Conservation (phyloP, 768 basidiomycete genomes). For the Suillus brevipes region DNA sequence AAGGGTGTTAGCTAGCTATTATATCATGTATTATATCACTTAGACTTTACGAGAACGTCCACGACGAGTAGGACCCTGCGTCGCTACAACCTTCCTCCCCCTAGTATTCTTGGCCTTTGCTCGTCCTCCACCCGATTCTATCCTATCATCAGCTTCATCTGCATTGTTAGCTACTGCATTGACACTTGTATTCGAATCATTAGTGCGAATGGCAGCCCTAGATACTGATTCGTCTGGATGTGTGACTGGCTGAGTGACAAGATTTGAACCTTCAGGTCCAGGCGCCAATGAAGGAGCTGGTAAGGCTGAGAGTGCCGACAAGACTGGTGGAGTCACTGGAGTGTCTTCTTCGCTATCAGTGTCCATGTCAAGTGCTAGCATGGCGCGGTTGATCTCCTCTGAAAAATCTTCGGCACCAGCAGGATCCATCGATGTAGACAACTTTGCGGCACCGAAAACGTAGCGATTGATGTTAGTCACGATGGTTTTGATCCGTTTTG, state of each 20-base stretch:
- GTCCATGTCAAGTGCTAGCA: not conserved
- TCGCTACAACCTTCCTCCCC: not conserved
- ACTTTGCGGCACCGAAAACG: too few relatives aligned
- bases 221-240: not conserved
- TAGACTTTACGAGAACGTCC: conserved; percentile 6
- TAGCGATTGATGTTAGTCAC: too few relatives aligned
- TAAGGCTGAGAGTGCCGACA: not conserved
- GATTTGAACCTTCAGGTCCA: not conserved
- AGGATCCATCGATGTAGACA: too few relatives aligned
- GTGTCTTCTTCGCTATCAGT: not conserved
- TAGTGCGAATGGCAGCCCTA: not conserved
- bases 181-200: not conserved
- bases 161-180: not conserved
- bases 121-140: not conserved
- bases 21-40: too few relatives aligned
- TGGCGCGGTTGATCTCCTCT: too few relatives aligned
- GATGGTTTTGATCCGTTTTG: too few relatives aligned
- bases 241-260: not conserved
- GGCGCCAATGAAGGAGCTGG: too few relatives aligned
- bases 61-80: not conserved
- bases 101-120: not conserved
- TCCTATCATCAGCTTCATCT: not conserved
- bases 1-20: too few relatives aligned
- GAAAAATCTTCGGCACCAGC: too few relatives aligned
- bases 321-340: not conserved